A percentile compares a stretch with the other conserved stretches of the same genome.
phyloP scores from a whole-genome alignment of 805 yeast genomes.

The Candida mattraensis region DNA sequence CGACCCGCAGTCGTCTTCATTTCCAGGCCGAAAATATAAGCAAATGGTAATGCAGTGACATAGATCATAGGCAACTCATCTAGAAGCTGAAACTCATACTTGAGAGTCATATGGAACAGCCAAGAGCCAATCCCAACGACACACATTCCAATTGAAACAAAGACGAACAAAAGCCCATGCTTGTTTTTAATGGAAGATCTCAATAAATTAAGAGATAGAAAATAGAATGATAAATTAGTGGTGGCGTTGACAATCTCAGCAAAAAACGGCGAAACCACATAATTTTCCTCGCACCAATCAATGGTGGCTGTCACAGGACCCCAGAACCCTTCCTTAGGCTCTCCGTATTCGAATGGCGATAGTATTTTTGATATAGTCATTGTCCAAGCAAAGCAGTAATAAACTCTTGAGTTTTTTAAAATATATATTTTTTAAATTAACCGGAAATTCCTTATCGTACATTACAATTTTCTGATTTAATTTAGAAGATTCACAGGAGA shows the following conservation, averaged over 20 bases:
- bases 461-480: not conserved
- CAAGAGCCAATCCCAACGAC: conserved; percentile 90
- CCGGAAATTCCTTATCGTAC: too few species aligned
- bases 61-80: conserved; percentile 97
- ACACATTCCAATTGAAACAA: conserved; percentile 73
- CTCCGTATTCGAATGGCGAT: conserved; percentile 18
- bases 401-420: too few species aligned
- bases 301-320: conserved; percentile 85
- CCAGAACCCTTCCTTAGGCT: conserved; percentile 59
- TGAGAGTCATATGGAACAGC: conserved; percentile 92
- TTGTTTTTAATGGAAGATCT: conserved; percentile 55
- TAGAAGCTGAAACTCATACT: conserved; percentile 79
- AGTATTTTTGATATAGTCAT: conserved; percentile 5
- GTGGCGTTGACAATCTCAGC: conserved; percentile 88
- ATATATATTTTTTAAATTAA: too few species aligned
- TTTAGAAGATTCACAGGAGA: too few species aligned
- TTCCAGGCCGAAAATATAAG: conserved; percentile 30
- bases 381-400: too few species aligned
- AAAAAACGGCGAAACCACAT: conserved; percentile 78
- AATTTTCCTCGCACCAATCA: conserved; percentile 97
- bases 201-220: conserved; percentile 37
- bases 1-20: conserved; percentile 5
- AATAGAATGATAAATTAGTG: conserved; percentile 63
- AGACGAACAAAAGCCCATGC: conserved; percentile 66
- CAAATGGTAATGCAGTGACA: conserved; percentile 87